Percentiles rank a stretch among this genome's conserved stretches.
These are phyloP conservation scores for Gaertneriomyces semiglobifer DNA, from an alignment of 192 early-diverging fungal genomes.

Conservation along the genomic window DNA sequence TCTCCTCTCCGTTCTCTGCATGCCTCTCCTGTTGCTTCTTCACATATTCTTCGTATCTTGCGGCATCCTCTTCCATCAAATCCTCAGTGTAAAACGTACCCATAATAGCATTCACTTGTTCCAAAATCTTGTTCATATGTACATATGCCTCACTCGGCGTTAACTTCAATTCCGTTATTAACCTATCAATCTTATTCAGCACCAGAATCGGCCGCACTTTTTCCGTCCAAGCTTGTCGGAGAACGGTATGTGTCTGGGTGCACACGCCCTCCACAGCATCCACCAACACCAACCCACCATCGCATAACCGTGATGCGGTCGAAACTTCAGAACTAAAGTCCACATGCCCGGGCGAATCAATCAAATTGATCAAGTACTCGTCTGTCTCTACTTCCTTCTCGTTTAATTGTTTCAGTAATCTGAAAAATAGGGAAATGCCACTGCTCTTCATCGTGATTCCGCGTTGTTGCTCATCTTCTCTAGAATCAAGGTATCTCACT, in stretches of 20 bases:
- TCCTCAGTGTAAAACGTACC: slow-evolving; percentile 93
- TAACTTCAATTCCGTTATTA: slow-evolving; percentile 91
- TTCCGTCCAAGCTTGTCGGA: slow-evolving; percentile 92
- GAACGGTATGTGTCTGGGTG: slow-evolving; percentile 95
- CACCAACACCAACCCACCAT: slow-evolving; percentile 91
- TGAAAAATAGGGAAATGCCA: slow-evolving; percentile 93
- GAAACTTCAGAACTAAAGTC: slow-evolving; percentile 99
- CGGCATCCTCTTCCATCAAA: slow-evolving; percentile 70
- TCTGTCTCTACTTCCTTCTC: slow-evolving; percentile 27
- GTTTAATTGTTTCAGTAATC: slow-evolving; percentile 48
- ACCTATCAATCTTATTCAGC: slow-evolving; percentile 95
- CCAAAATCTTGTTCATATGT: slow-evolving; percentile 90
- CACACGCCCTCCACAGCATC: slow-evolving; percentile 99
- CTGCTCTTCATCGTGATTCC: slow-evolving; percentile 99
- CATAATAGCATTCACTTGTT: slow-evolving; percentile 95
- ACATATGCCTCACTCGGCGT: slow-evolving; percentile 87
- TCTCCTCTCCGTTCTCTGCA: slow-evolving; percentile 36
- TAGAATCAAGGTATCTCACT: slow-evolving; percentile 89
- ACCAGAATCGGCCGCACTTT: slow-evolving; percentile 90
- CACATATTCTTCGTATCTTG: slow-evolving; percentile 53
- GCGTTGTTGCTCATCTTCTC: slow-evolving; percentile 96
- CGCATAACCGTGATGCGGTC: slow-evolving; percentile 94
- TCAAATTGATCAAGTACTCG: slow-evolving; percentile 93
- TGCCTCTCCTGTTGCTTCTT: slow-evolving; percentile 4
- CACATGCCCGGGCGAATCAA: slow-evolving; percentile 98